phyloP scores from a whole-genome alignment of 2,329 filamentous ascomycete species.

The Tolypocladium tundrense region DNA sequence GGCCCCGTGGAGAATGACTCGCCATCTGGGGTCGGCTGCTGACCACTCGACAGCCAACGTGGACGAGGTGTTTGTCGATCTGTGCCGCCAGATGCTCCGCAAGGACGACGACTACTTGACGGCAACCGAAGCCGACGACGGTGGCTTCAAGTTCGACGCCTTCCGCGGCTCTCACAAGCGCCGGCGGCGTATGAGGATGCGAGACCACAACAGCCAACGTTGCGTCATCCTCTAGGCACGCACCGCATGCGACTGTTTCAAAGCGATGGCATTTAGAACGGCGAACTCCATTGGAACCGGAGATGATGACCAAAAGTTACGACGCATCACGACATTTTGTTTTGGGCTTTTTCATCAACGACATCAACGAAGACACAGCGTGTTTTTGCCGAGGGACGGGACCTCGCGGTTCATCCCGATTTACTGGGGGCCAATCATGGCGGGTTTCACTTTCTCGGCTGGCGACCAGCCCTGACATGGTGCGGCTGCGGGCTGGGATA shows the following conservation, averaged over 20 bases:
- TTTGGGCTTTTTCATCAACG: not conserved
- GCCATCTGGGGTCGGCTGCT: constrained; percentile 7
- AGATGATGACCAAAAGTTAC: not conserved
- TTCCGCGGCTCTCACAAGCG: constrained; percentile 15
- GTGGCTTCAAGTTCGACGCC: constrained; percentile 29
- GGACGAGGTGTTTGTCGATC: constrained; percentile 78
- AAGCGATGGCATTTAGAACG: not conserved
- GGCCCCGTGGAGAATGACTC: too few species aligned
- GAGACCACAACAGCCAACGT: constrained; percentile 23
- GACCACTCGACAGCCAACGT: constrained; percentile 54
- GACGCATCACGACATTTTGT: not conserved
- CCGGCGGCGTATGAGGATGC: constrained; percentile 17
- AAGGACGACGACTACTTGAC: constrained; percentile 47
- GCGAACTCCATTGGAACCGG: not conserved
- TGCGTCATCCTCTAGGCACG: constrained; percentile 31
- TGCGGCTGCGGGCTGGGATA: not conserved
- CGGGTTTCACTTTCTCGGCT: not conserved
- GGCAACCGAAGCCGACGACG: constrained; percentile 24
- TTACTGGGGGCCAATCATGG: not conserved
- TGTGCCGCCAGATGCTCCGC: constrained; percentile 73
- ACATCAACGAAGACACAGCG: not conserved
- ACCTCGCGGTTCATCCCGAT: not conserved
- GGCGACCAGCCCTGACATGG: not conserved
- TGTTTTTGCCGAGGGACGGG: not conserved
- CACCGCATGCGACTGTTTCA: not conserved